A percentile compares a stretch with the other conserved stretches of the same genome.
These are phyloP conservation scores for Wallemia ichthyophaga DNA, from an alignment of 1,284 basidiomycete genomes.

Conservation along the genomic window DNA sequence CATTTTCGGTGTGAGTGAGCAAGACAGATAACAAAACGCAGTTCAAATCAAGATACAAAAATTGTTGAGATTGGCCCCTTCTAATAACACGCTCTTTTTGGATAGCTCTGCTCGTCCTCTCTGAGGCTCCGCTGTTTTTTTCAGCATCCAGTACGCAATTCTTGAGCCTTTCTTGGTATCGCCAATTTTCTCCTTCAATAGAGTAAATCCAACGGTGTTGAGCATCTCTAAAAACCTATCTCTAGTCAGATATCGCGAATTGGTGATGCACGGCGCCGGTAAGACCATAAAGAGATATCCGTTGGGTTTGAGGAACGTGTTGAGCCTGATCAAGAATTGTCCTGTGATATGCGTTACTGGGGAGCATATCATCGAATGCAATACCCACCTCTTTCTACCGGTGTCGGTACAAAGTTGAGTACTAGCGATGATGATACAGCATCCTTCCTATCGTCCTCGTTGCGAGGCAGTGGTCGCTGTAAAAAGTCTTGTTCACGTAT, in stretches of 20 bases:
- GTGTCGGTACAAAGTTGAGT: slow-evolving; percentile 53
- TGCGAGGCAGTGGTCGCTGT: slow-evolving; percentile 13
- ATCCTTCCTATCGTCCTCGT: slow-evolving; percentile 23
- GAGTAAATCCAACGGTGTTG: slow-evolving; percentile 29
- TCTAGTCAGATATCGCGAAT: slow-evolving; percentile 45
- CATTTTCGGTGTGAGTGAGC: background rate
- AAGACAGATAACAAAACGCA: background rate
- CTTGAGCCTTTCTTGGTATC: slow-evolving; percentile 23
- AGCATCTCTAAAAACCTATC: slow-evolving; percentile 30
- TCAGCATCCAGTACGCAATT: slow-evolving; percentile 44
- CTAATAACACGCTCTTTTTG: slow-evolving; percentile 29
- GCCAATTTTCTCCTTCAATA: slow-evolving; percentile 30
- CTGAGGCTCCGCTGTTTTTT: slow-evolving; percentile 13
- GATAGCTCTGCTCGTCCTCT: slow-evolving; percentile 14
- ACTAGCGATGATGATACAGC: slow-evolving; percentile 53
- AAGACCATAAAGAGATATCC: slow-evolving; percentile 39
- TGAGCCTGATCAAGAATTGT: slow-evolving; percentile 26
- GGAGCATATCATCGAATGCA: too few species aligned
- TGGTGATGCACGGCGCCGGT: slow-evolving; percentile 45
- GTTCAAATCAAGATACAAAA: slow-evolving; percentile 26
- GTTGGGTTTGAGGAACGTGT: slow-evolving; percentile 1
- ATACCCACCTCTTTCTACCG: slow-evolving; percentile 44
- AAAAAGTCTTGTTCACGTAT: slow-evolving; percentile 59
- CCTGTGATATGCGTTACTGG: slow-evolving; percentile 25
- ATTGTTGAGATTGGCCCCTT: slow-evolving; percentile 40